Conservation (phyloP, 2,329 filamentous ascomycete genomes). For the Ophiosphaerella narmari region DNA sequence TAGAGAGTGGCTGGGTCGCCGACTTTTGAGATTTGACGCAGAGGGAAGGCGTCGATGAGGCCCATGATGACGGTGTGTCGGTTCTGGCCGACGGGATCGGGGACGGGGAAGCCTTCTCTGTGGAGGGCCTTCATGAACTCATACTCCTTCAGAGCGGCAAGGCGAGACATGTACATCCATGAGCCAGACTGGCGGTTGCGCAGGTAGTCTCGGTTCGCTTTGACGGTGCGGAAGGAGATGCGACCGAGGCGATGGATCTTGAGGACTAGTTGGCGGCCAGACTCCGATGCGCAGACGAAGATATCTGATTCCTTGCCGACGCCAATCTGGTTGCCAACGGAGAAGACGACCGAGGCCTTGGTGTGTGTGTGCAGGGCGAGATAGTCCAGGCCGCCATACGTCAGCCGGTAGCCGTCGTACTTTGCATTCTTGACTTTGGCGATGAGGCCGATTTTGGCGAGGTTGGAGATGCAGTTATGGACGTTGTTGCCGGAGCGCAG, state of each 20-base stretch:
- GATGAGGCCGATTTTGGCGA: slow-evolving; percentile 91
- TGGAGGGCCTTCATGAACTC: slow-evolving; percentile 89
- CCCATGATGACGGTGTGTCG: slow-evolving; percentile 97
- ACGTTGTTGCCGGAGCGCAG: slow-evolving; percentile 75
- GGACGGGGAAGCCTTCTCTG: slow-evolving; percentile 86
- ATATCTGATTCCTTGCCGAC: slow-evolving; percentile 99
- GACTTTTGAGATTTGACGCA: slow-evolving; percentile 84
- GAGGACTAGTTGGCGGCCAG: slow-evolving; percentile 77
- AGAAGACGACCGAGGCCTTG: slow-evolving; percentile 79
- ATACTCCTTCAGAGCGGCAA: slow-evolving; percentile 92
- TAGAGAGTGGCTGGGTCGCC: slow-evolving; percentile 86
- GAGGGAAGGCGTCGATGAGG: slow-evolving; percentile 86
- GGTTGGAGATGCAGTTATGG: slow-evolving; percentile 82
- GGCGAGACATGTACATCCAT: slow-evolving; percentile 97
- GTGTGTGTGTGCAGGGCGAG: slow-evolving; percentile 92
- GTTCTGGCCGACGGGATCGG: slow-evolving; percentile 84
- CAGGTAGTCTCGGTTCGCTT: slow-evolving; percentile 93
- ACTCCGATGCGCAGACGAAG: slow-evolving; percentile 83
- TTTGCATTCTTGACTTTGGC: slow-evolving; percentile 92
- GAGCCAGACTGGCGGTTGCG: slow-evolving; percentile 78
- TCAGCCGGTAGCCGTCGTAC: slow-evolving; percentile 96
- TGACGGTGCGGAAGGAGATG: slow-evolving; percentile 96
- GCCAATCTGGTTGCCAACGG: slow-evolving; percentile 90
- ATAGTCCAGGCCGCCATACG: slow-evolving; percentile 96
- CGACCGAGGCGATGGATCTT: slow-evolving; percentile 96